Conservation (phyloP, 257 asterid genomes). For the Nicotiana sylvestris region DNA sequence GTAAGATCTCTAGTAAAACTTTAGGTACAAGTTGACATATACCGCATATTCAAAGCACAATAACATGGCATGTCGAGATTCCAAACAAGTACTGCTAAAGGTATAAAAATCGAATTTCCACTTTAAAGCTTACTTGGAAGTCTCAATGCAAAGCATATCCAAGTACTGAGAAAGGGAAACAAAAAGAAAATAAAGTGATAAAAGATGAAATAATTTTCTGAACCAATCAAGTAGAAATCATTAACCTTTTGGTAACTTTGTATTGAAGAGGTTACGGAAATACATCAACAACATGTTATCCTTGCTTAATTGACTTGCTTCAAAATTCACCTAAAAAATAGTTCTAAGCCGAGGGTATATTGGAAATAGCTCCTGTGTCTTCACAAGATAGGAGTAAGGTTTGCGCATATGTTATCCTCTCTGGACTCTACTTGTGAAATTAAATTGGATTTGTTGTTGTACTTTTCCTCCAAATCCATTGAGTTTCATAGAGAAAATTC, state of each 20-base stretch:
- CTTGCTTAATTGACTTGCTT: background rate
- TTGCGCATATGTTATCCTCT: no score
- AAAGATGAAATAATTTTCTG: background rate
- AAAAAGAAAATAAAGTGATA: background rate
- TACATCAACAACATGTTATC: background rate
- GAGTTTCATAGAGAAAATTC: background rate
- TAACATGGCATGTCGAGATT: background rate
- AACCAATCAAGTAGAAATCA: constrained; percentile 10
- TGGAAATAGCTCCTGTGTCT: no score
- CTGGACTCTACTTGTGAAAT: no score
- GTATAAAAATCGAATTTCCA: background rate
- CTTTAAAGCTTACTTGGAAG: constrained; percentile 10
- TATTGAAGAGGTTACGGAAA: background rate
- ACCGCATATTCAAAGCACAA: background rate
- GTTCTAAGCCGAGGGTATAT: no score
- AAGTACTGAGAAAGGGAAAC: background rate
- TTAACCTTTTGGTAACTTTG: background rate
- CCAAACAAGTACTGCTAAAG: background rate
- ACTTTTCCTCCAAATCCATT: background rate
- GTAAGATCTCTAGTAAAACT: background rate
- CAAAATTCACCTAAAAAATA: background rate
- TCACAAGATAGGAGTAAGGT: no score
- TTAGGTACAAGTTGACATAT: constrained; percentile 2
- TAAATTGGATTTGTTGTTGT: no score
- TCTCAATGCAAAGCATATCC: constrained; percentile 1